Evolutionary conservation across 345 rosid species (phyloP), one percentile per base, ranked within the genome.

Genomic region (Adansonia digitata): DNA sequence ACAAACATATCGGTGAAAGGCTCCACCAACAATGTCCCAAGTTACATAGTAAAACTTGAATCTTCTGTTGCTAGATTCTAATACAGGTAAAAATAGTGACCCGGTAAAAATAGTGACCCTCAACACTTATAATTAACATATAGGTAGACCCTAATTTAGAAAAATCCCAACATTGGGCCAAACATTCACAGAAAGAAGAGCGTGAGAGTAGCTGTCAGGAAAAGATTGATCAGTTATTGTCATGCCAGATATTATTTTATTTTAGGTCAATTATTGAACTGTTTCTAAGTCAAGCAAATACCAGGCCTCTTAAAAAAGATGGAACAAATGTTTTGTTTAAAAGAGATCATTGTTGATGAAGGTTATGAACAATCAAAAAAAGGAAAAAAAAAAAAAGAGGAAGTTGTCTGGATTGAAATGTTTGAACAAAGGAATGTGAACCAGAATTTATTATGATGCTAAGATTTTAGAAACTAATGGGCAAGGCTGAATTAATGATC

Each of bases 1-100:
- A 82, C 77, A 59, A 83, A 53, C 84, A 79, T 80, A 62, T 85
- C 82, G 1, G 85, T 74, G 43, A 86, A 82, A 64, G 94, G 89
- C 81, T 88, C 86, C 77, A 79, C 85, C 80, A 62, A 40, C 66
- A 82, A 73, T 46, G 87, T 84, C 69, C 85, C 81, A n/a, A 26
- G 18, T 57, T 57, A 13, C 34, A 57, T 26, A 68, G 7, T n/a
- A 31, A 55, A 20, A 43, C 60, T 71, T 45, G 57, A 48, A 69
- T 72, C 37, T 35, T 45, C 22, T 40, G 22, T 24, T 57, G 26
- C 15, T 43, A 59, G 22, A 49, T 53, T 49, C 31, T 11, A 48
- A 51, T 22, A 40, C 15, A 26, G 49, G 34, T 26, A 72, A n/a
- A n/a, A n/a, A n/a, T n/a, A n/a, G n/a, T n/a, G n/a, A n/a, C n/a